A percentile compares a stretch with the other conserved stretches of the same genome.
Conservation (phyloP, 306 rosid species). For the Sicyos edulis region DNA sequence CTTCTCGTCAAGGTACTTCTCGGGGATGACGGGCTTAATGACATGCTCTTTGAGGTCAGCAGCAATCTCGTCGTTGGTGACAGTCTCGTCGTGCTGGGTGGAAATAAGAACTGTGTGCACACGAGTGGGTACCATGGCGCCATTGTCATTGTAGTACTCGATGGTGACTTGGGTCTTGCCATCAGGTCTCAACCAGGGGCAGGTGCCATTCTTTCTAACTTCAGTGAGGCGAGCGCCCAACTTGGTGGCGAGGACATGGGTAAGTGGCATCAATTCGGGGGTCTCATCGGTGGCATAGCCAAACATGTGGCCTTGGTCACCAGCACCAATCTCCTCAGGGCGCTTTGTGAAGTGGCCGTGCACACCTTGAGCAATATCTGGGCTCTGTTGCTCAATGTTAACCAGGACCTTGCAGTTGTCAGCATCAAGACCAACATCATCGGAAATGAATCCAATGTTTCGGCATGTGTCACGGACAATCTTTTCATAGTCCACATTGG, state of each 20-base stretch:
- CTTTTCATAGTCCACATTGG: slow-evolving; percentile 86
- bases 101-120: slow-evolving; percentile 99
- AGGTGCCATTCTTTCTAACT: slow-evolving; percentile 93
- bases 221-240: slow-evolving; percentile 89
- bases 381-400: slow-evolving; percentile 99
- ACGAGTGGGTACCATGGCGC: slow-evolving; percentile 94
- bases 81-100: slow-evolving; percentile 98
- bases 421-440: slow-evolving; percentile 96
- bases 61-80: slow-evolving; percentile 88
- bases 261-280: slow-evolving; percentile 90
- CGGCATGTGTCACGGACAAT: slow-evolving; percentile 96
- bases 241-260: slow-evolving; percentile 95
- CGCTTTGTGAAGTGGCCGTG: slow-evolving; percentile 99
- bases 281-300: slow-evolving; percentile 99
- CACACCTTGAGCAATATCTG: slow-evolving; percentile 99
- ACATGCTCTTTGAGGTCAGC: slow-evolving; percentile 95
- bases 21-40: slow-evolving; percentile 89
- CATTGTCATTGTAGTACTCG: slow-evolving; percentile 79
- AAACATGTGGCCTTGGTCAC: slow-evolving; percentile 99
- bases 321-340: slow-evolving; percentile 99
- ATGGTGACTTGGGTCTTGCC: slow-evolving; percentile 98
- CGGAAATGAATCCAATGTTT: slow-evolving; percentile 74
- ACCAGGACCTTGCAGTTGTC: slow-evolving; percentile 98
- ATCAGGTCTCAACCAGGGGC: slow-evolving; percentile 95
- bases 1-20: slow-evolving; percentile 92